Base-by-base conservation (phyloP, 331 rosid genomes). In the Pyracantha coccinea region DNA sequence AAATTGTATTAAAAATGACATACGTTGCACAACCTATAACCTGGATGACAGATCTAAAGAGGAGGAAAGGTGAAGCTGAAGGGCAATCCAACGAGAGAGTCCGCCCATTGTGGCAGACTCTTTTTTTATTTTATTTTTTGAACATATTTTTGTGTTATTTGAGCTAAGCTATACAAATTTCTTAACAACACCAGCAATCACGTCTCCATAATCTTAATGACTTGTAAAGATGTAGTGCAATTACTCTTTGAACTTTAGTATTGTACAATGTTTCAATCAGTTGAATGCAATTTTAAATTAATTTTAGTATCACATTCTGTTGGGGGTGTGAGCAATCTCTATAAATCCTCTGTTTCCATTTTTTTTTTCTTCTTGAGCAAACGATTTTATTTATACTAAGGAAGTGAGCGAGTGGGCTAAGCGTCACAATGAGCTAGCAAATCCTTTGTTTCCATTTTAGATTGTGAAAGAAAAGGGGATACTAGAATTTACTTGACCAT, bases 1-100 rank as follows among this genome's bases (percentile, higher is more conserved):
- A 41, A 3, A 2, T 11, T 0, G 4, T 41, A 41, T 41, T 41
- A 41, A 5, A 35, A 35, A 14, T 15, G n/a, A 63, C 20, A 72
- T 17, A 91, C 98, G 96, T 93, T 83, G 98, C 98, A 83, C 98
- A 89, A 61, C 96, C 97, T 47, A 93, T 93, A 23, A 93, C 96
- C 83, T 91, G 97, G 74, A 91, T 93, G 27, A 9, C 12, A 35
- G 44, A 0, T 35, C 12, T 35, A 93, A 85, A 85, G 80, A 91
- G 94, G 66, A 93, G 97, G 27, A 93, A 87, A 64, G 98, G 98
- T 93, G 58, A 97, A 87, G 72, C 88, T 93, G 92, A 91, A 88
- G 58, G 97, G 94, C 75, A 93, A 75, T 27, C 97, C 98, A 29
- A 68, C 31, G 10, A 35, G 44, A 8, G 4, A 35, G 44, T 0